Base-by-base conservation (phyloP, 1,284 basidiomycete genomes). In the Microbotryum intermedium region DNA sequence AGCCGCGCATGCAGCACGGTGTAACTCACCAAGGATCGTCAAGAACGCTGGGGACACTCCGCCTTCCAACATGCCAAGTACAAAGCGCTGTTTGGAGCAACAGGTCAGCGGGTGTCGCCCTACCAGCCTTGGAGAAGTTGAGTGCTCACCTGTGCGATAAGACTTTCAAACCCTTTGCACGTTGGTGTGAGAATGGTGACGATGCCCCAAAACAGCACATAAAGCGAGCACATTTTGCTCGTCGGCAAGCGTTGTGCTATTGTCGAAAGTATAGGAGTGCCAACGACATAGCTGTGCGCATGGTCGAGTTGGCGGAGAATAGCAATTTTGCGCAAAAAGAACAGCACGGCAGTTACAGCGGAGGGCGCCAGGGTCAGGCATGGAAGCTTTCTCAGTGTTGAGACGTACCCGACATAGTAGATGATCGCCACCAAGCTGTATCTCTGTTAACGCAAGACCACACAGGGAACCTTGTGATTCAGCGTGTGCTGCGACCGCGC, bases 131-230 rank as follows among this genome's bases (percentile, higher is more conserved):
- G 39, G 16, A 48, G 20, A 59, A 59, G 21, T 45, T 45, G 7
- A 55, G 52, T 28, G 53, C 29, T 42, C 53, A 59, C 18, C 59
- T 61, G 59, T 13, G 43, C 59, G 21, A 57, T 51, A 10, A 61
- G 34, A 25, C 59, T 55, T 43, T 53, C 29, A 50, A 46, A 61
- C 5, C 45, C 28, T 10, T 21, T 51, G 44, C 57, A 62, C 1
- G 48, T 44, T 3, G 57, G 42, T n/a, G 47, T 58, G 2, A 43
- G 44, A 9, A 56, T 50, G 39, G 59, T 49, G 6, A 62, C 50
- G n/a, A 49, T 39, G 2, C 61, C 61, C 61, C 61, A 62, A 16
- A 55, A 26, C 20, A 59, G 25, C 13, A 30, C 39, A 42, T 62
- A 62, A 18, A 50, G 52, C 3, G 61, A 53, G 50, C 61, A 59